These are phyloP conservation scores for Stygiomarasmius scandens DNA, from an alignment of 1,284 basidiomycete species.

Conservation along the genomic window DNA sequence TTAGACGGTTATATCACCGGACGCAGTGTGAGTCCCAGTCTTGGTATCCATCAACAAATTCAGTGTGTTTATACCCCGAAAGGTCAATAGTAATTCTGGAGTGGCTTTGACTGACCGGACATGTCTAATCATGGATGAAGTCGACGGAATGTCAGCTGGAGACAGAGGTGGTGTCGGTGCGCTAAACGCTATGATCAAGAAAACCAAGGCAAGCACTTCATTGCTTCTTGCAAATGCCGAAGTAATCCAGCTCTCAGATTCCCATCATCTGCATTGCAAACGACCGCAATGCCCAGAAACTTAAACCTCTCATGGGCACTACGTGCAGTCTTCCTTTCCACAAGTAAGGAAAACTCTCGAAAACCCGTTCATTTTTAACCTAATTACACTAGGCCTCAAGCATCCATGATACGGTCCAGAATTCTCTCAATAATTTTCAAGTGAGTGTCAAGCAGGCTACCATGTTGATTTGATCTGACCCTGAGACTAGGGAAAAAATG, in stretches of 20 bases:
- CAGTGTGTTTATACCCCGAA: too few species aligned
- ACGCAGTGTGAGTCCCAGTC: constrained; percentile 45
- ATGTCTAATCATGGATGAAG: constrained; percentile 98
- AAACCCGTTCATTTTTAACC: constrained; percentile 9
- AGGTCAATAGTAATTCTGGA: constrained; percentile 69
- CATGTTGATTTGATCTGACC: background rate
- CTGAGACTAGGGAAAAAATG: constrained; percentile 82
- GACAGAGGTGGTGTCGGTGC: constrained; percentile 97
- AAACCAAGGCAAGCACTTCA: constrained; percentile 71
- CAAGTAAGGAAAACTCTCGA: constrained; percentile 50
- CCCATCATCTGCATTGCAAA: constrained; percentile 99
- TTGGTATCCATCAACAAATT: constrained; percentile 1
- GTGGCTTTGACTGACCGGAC: constrained; percentile 78
- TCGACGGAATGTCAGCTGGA: constrained; percentile 98
- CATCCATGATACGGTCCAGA: constrained; percentile 76
- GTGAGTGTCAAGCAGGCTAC: constrained; percentile 43
- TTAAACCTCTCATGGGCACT: constrained; percentile 83
- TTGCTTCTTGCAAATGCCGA: background rate
- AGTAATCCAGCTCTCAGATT: constrained; percentile 51
- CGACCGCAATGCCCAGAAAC: constrained; percentile 83
- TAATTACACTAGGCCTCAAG: constrained; percentile 63
- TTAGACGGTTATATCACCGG: constrained; percentile 87
- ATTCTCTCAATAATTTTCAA: constrained; percentile 90
- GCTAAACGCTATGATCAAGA: constrained; percentile 90
- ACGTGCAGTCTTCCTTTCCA: constrained; percentile 80